These are phyloP conservation scores for Citrus australasica DNA, from an alignment of 345 rosid genomes.

Conservation along the genomic window DNA sequence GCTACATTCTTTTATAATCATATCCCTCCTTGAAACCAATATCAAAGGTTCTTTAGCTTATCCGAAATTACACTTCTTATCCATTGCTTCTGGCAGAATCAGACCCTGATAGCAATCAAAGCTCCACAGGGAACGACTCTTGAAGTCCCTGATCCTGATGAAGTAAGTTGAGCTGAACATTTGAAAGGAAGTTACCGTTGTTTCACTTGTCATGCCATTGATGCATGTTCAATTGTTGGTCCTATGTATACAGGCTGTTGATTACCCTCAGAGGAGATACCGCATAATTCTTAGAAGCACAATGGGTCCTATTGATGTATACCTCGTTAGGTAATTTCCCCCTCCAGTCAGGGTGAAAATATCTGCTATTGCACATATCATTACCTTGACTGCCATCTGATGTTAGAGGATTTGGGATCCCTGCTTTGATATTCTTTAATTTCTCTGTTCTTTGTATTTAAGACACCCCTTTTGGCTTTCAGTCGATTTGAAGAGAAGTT, in stretches of 20 bases:
- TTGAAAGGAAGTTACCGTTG: neutral
- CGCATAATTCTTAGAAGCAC: constrained; percentile 92
- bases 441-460: constrained; percentile 7
- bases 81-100: constrained; percentile 51
- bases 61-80: constrained; percentile 17
- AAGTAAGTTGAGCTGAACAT: constrained; percentile 44
- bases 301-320: constrained; percentile 97
- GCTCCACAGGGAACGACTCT: constrained; percentile 98
- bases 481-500: constrained; percentile 93
- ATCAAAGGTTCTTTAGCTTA: constrained; percentile 11
- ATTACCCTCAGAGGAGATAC: constrained; percentile 78
- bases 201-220: constrained; percentile 17
- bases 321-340: constrained; percentile 71
- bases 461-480: constrained; percentile 13
- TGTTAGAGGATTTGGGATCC: neutral
- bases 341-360: neutral
- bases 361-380: neutral
- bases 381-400: neutral
- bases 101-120: constrained; percentile 94
- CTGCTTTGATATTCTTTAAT: constrained; percentile 1
- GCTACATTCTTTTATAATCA: neutral
- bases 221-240: constrained; percentile 27
- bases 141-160: constrained; percentile 95
- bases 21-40: constrained; percentile 5
- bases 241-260: constrained; percentile 56